Base-by-base conservation (phyloP, 2,329 filamentous ascomycete species). In the Aspergillus quadricinctus region DNA sequence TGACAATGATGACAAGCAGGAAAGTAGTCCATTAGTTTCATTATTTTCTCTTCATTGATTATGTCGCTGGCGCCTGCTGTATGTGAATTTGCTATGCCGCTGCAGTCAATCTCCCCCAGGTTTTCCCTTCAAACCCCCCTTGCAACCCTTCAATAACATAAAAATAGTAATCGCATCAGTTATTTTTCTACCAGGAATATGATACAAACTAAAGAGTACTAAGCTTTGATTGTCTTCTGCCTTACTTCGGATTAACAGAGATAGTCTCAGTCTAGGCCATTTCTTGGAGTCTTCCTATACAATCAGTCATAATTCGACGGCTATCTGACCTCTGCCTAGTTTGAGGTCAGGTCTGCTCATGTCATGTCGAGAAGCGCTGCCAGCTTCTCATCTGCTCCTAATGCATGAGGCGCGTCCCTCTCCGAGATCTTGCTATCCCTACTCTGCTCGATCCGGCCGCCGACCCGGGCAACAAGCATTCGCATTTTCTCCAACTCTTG, bases 401-500 rank as follows among this genome's bases (percentile, higher is more conserved):
- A 61, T 19, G 63, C 61, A 52, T 64, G 61, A 52, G 66, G 63
- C 49, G 61, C 53, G 48, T 59, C 43, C 49, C 52, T 57, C 37
- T 65, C 65, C 21, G 58, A 53, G 27, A 49, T 50, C 21, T 59
- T 49, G 25, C 53, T 55, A 27, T 57, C 54, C 57, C 66, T 65
- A 31, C 63, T 65, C 35, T 73, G 70, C 54, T 63, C 62, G 52
- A 78, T 62, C 49, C 72, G 68, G 28, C 69, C 73, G 23, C 70
- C 71, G 27, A 77, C 76, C 43, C 77, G 70, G 28, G 77, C 77
- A 50, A 78, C 67, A 49, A 80, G 66, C 66, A 78, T 77, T 53
- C 77, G 71, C 70, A 78, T 81, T 64, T 76, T 78, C 50, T 77
- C 75, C 56, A 84, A 57, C 63, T 83, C 81, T 17, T 73, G 69